phyloP scores from a whole-genome alignment of 2,329 filamentous ascomycete species.

The Lasiodiplodia sp. region DNA sequence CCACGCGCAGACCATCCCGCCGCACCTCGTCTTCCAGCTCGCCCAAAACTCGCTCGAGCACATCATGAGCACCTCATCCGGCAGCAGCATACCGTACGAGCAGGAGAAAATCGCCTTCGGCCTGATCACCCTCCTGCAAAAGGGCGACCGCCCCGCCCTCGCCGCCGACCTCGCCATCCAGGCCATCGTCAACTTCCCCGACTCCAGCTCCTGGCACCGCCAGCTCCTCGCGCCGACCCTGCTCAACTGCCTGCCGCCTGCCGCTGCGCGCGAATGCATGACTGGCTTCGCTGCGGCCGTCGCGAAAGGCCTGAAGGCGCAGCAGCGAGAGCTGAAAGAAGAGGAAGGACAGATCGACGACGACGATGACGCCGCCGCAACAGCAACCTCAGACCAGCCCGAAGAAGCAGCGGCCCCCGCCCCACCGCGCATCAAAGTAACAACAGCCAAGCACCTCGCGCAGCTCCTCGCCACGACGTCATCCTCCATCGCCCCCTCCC shows the following conservation, averaged over 20 bases:
- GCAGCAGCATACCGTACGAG: slow-evolving; percentile 29
- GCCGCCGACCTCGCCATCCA: slow-evolving; percentile 40
- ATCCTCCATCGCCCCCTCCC: slow-evolving; percentile 42
- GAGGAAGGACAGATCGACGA: slow-evolving; percentile 34
- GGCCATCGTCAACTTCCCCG: slow-evolving; percentile 42
- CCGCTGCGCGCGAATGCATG: slow-evolving; percentile 41
- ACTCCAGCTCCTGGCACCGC: slow-evolving; percentile 54
- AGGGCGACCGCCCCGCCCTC: slow-evolving; percentile 43
- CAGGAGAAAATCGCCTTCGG: slow-evolving; percentile 38
- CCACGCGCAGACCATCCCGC: background rate
- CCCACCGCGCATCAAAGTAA: slow-evolving; percentile 45
- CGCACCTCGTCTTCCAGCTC: background rate
- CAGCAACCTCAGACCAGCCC: background rate
- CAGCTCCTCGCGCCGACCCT: slow-evolving; percentile 42
- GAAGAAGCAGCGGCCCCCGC: too few species aligned
- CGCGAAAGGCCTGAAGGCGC: slow-evolving; percentile 32
- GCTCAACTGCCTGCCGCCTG: slow-evolving; percentile 43
- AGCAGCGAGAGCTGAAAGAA: background rate
- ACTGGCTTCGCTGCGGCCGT: slow-evolving; percentile 41
- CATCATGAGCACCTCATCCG: slow-evolving; percentile 35
- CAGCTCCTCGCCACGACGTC: slow-evolving; percentile 44
- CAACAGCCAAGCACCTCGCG: slow-evolving; percentile 53
- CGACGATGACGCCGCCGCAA: slow-evolving; percentile 29
- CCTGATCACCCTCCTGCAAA: slow-evolving; percentile 37
- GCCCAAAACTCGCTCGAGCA: background rate